phyloP scores from a whole-genome alignment of 176 grass and related monocot genomes.

The Cenchrus americanus region DNA sequence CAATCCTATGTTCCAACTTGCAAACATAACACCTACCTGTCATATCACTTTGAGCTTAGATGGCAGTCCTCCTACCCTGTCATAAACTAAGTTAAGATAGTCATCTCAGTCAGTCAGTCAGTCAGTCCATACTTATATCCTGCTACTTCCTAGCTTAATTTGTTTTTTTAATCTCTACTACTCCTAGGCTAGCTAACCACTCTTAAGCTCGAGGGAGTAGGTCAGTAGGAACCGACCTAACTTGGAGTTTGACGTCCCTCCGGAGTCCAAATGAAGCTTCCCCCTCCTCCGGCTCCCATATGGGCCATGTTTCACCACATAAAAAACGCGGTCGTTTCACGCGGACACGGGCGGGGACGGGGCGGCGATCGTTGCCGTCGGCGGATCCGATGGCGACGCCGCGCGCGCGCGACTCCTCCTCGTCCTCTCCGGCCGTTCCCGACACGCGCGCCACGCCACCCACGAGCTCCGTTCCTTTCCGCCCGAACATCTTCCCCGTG shows the following conservation, averaged over 20 bases:
- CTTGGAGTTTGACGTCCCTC: conserved; percentile 39
- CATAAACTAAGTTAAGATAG: not conserved
- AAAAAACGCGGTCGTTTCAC: not conserved
- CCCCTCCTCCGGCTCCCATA: not conserved
- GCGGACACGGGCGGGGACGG: not conserved
- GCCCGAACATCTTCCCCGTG: too few species aligned
- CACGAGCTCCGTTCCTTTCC: conserved; percentile 18
- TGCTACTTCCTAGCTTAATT: not conserved
- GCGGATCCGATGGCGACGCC: conserved; percentile 37
- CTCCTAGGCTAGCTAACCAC: not conserved
- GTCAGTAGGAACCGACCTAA: conserved; percentile 32
- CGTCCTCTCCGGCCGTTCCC: not conserved
- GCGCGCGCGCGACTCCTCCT: not conserved
- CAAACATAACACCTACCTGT: not conserved
- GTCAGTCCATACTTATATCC: not conserved
- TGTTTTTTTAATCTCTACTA: too few species aligned
- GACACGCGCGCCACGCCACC: conserved; percentile 27
- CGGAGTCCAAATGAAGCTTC: conserved; percentile 36
- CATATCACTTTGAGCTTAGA: conserved; percentile 3
- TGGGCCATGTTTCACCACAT: not conserved
- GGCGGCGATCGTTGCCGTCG: not conserved
- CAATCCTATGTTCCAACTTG: too few species aligned
- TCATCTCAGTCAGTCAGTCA: not conserved
- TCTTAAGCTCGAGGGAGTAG: not conserved
- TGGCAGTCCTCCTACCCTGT: conserved; percentile 4